Evolutionary conservation across 2,329 filamentous ascomycete genomes (phyloP).

Genomic region (Sclerotiophoma versabilis): DNA sequence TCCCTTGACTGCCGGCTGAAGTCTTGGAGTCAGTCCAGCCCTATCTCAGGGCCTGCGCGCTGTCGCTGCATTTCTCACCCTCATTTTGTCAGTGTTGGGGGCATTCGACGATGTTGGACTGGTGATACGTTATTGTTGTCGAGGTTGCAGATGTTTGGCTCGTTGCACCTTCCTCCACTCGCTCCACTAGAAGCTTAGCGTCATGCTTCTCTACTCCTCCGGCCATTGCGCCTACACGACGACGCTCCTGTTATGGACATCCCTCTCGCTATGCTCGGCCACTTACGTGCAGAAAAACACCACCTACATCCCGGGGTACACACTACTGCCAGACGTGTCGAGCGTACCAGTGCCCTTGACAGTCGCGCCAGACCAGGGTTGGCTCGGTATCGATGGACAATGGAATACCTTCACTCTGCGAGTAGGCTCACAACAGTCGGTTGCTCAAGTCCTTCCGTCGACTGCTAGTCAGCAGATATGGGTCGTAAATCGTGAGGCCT

Average conservation of each 20-base stretch:
- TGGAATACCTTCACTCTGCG: slow-evolving; percentile 75
- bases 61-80: neutral
- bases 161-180: slow-evolving; percentile 5
- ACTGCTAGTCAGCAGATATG: slow-evolving; percentile 76
- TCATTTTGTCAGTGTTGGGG: neutral
- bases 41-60: slow-evolving; percentile 2
- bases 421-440: slow-evolving; percentile 62
- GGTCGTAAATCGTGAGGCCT: slow-evolving; percentile 60
- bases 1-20: slow-evolving; percentile 10
- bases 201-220: neutral
- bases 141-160: slow-evolving; percentile 12
- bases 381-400: slow-evolving; percentile 47
- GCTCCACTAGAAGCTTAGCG: slow-evolving; percentile 5
- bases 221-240: slow-evolving; percentile 25
- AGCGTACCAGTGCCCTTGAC: slow-evolving; percentile 41
- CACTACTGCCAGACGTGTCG: slow-evolving; percentile 24
- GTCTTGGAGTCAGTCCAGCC: slow-evolving; percentile 8
- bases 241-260: slow-evolving; percentile 20
- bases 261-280: slow-evolving; percentile 30
- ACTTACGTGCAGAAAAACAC: slow-evolving; percentile 31
- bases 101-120: slow-evolving; percentile 4
- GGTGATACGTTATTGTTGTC: slow-evolving; percentile 7
- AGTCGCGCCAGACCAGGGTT: slow-evolving; percentile 48
- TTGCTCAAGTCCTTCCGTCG: slow-evolving; percentile 66
- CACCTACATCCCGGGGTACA: slow-evolving; percentile 28